Evolutionary conservation across 768 basidiomycete species (phyloP).

Genomic region (Russula emetica): DNA sequence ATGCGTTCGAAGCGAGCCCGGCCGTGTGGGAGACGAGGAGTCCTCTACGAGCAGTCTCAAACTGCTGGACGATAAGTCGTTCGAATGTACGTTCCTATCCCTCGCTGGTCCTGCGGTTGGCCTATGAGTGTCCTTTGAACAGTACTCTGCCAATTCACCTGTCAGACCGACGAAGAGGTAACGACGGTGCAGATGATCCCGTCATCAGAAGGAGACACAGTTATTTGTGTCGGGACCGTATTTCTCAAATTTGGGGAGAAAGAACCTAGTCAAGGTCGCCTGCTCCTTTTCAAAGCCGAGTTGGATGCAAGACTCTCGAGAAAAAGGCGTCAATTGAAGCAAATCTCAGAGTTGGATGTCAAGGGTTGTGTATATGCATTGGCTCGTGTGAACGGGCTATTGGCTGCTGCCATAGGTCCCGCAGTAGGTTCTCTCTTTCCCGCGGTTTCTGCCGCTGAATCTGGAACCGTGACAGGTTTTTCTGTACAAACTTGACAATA

Average conservation of each 20-base stretch:
- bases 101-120: background rate
- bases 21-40: constrained; percentile 49
- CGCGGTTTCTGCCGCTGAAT: background rate
- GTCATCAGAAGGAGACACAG: constrained; percentile 31
- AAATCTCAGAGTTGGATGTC: constrained; percentile 45
- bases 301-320: constrained; percentile 28
- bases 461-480: constrained; percentile 27
- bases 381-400: constrained; percentile 42
- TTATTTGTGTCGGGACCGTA: constrained; percentile 42
- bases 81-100: constrained; percentile 40
- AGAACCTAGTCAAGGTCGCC: constrained; percentile 48
- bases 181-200: constrained; percentile 44
- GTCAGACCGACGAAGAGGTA: constrained; percentile 57
- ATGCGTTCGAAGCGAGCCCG: constrained; percentile 51
- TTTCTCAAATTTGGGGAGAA: constrained; percentile 31
- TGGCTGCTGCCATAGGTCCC: constrained; percentile 73
- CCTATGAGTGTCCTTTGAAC: background rate
- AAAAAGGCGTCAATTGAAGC: constrained; percentile 29
- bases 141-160: constrained; percentile 49
- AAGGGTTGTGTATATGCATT: constrained; percentile 70
- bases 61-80: constrained; percentile 59
- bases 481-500: constrained; percentile 41
- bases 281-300: constrained; percentile 52
- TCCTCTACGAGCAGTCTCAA: constrained; percentile 53
- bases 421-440: constrained; percentile 45